Base-by-base conservation (phyloP, 148 eudicot species). In the Salicornia ramosissima region DNA sequence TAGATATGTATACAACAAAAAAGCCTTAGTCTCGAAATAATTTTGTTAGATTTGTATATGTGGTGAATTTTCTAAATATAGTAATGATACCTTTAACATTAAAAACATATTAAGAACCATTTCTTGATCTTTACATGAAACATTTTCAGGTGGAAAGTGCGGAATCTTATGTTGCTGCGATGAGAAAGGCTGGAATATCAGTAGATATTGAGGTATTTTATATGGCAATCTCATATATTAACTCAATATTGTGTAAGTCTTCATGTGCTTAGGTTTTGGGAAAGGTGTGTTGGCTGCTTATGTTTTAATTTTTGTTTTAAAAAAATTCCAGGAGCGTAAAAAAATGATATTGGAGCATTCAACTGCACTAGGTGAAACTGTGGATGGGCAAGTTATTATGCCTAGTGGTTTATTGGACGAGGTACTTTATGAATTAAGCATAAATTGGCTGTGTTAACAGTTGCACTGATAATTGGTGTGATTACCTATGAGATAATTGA, bases 381-480 rank as follows among this genome's bases (percentile, higher is more conserved):
- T 89, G 74, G 72, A 72, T 65, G 99, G 99, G 55, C 58, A 72
- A 63, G 45, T 89, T 56, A 84, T 89, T 29, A 69, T 86, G 79
- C 85, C 88, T 69, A 83, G 68, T 77, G 81, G 72, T 70, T 83
- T 95, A 75, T 83, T 95, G 75, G 97, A 91, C 68, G 99, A 95
- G 99, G 99, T 91, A 85, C 39, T 71, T 26, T 68, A 21, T 34
- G n/a, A 46, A 9, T 64, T 34, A 19, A 30, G 64, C 29, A 22
- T 57, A 16, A 25, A 39, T 6, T 33, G 42, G n/a, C 18, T 51
- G 6, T 57, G 36, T 10, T 6, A 63, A n/a, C 33, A 33, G 19
- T 71, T 19, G 6, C 10, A 43, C 52, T 47, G 50, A 25, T 28
- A 51, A 3, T 36, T 69, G 64, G 34, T 19, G 4, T 63, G 47